Evolutionary conservation across 2,329 filamentous ascomycete species (phyloP), one percentile per base, ranked within the genome.

Genomic region (Epichloe bromicola): DNA sequence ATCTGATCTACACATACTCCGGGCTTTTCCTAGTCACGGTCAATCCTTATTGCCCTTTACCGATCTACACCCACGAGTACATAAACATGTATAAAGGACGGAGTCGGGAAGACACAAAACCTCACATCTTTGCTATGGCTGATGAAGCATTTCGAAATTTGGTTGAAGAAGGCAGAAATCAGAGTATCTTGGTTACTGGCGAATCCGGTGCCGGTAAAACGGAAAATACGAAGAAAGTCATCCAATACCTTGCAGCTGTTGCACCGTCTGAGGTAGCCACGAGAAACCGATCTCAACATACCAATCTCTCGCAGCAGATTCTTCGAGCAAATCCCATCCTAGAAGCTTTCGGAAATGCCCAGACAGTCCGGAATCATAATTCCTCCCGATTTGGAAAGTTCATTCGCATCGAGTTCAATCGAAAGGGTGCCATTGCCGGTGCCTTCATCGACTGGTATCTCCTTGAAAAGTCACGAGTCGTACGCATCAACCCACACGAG

Each of bases 371-470:
- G 50, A 98, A 98, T 67, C 93, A 98, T 71, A 98, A 98, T 65
- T 98, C 93, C 0, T 98, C 93, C 5, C 83, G 93, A 56, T 98
- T 98, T 62, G 93, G 93, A 63, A 98, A 98, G 67, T 98, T 98
- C 62, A 98, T 98, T 64, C 80, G 94, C 47, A 98, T 98, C 62
- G 89, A 96, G 64, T 96, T 98, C 68, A 88, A 82, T 36, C 79
- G 86, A 23, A 80, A 80, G 37, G 94, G 94, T 30, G 86, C 93
- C 50, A 98, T 98, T 57, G 86, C 86, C 4, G 94, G 94, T 37
- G 93, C 93, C 20, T 96, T 89, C 69, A 97, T 98, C 57, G 90
- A 98, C 65, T 98, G 93, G 93, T 98, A 97, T 67, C 75, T 98
- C 1, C 73, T 98, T 14, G 93, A 98, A 64, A 98, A 98, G 68